A percentile compares a stretch with the other conserved stretches of the same genome.
Evolutionary conservation across 106 monocot genomes (phyloP).

Genomic region (Dendrobium nobile): DNA sequence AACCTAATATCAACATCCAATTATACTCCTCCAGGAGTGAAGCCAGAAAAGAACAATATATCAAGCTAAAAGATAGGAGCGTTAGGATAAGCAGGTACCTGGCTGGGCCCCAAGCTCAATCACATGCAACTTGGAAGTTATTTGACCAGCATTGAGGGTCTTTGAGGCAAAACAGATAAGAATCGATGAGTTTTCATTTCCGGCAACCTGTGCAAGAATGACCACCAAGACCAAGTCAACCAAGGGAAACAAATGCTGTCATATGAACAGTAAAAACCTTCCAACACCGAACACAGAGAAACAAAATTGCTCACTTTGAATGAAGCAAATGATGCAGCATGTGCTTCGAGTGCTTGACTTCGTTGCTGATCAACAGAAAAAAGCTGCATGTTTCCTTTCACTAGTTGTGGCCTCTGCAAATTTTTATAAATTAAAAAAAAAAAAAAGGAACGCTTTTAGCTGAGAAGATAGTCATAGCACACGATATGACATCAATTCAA

Average conservation of each 20-base stretch:
- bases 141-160: slow-evolving; percentile 84
- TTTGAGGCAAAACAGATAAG: slow-evolving; percentile 97
- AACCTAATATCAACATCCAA: background rate
- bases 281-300: no score
- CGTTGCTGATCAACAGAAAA: slow-evolving; percentile 98
- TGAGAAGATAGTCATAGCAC: no score
- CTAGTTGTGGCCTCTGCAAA: slow-evolving; percentile 88
- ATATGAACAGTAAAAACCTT: background rate
- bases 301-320: slow-evolving; percentile 44
- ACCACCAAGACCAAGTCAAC: background rate
- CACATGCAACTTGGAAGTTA: slow-evolving; percentile 90
- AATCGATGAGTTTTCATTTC: slow-evolving; percentile 79
- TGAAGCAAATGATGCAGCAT: slow-evolving; percentile 94
- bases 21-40: background rate
- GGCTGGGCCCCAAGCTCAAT: slow-evolving; percentile 99
- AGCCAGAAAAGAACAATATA: background rate
- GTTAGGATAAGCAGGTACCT: slow-evolving; percentile 32
- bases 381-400: slow-evolving; percentile 98
- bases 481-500: no score
- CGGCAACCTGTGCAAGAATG: slow-evolving; percentile 44
- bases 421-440: no score
- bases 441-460: no score
- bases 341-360: slow-evolving; percentile 98
- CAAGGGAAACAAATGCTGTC: background rate
- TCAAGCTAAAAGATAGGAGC: background rate